Base-by-base conservation (phyloP, 345 rosid genomes). In the Dipteronia dyeriana region DNA sequence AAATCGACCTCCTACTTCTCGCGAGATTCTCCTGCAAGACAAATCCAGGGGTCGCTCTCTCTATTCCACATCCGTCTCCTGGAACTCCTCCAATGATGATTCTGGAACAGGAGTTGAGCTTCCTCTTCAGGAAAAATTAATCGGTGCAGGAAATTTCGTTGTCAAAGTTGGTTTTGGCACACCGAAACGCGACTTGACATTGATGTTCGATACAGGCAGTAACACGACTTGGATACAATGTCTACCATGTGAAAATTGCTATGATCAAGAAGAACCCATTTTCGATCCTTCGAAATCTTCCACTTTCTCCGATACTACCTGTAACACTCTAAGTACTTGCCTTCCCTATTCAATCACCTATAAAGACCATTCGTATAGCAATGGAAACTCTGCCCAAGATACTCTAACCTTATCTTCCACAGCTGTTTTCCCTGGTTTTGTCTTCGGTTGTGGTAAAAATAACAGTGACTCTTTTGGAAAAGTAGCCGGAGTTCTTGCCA, bases 161-260 rank as follows among this genome's bases (percentile, higher is more conserved):
- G 77, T 80, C 75, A 66, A 25, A 5, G 56, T 80, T 26, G 81
- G 86, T 38, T 22, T 83, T 3, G 82, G 86, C 68, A 60, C 75
- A 2, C 83, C 83, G 0, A 22, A 2, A 67, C 64, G 8, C 20
- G 6, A 60, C 7, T 68, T 74, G 19, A 57, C 26, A 51, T 61
- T 83, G 73, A 61, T 68, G 60, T 67, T 83, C 4, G 82, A 83
- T 59, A 77, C 82, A 7, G 82, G 81, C 25, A 80, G 86, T 53
- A 19, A 12, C 61, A 13, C 1, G 2, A 80, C 83, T 19, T 83
- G 83, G 86, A 70, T 83, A 31, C 62, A 34, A 41, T 83, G 83
- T 43, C 16, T 57, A 34, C 75, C 70, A 14, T 74, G 73, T 16
- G 12, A 31, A 3, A 5, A 16, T 13, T 34, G 65, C 72, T 57